Conservation (phyloP, 345 rosid genomes). For the Heritiera littoralis region DNA sequence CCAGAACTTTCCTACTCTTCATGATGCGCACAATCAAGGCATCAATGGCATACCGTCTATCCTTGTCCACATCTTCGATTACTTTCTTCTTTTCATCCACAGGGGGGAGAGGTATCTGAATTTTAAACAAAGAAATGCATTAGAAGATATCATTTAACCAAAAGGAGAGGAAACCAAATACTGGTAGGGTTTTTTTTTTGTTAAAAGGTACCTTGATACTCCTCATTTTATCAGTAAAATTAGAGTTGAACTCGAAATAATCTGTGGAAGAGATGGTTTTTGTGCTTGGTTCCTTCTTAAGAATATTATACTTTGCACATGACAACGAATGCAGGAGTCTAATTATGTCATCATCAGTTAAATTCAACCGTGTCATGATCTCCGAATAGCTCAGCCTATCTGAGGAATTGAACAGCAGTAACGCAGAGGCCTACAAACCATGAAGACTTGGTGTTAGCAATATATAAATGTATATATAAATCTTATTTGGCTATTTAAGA, state of each 20-base stretch:
- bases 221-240: slow-evolving; percentile 72
- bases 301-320: slow-evolving; percentile 55
- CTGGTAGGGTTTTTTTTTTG: background rate
- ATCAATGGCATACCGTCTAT: slow-evolving; percentile 69
- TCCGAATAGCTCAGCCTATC: slow-evolving; percentile 68
- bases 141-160: background rate
- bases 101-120: slow-evolving; percentile 68
- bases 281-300: slow-evolving; percentile 48
- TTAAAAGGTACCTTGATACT: slow-evolving; percentile 55
- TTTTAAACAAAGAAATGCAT: background rate
- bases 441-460: slow-evolving; percentile 16
- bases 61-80: slow-evolving; percentile 72
- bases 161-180: background rate
- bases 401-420: slow-evolving; percentile 59
- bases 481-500: background rate
- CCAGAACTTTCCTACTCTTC: slow-evolving; percentile 67
- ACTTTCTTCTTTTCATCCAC: slow-evolving; percentile 71
- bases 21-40: slow-evolving; percentile 77
- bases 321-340: slow-evolving; percentile 65
- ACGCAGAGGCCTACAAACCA: slow-evolving; percentile 54
- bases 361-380: slow-evolving; percentile 64
- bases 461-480: background rate
- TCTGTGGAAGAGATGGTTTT: slow-evolving; percentile 41
- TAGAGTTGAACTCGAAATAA: slow-evolving; percentile 50
- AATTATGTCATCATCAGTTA: slow-evolving; percentile 57